Base-by-base conservation (phyloP, 2,329 filamentous ascomycete species). In the Byssoonygena ceratinophila region DNA sequence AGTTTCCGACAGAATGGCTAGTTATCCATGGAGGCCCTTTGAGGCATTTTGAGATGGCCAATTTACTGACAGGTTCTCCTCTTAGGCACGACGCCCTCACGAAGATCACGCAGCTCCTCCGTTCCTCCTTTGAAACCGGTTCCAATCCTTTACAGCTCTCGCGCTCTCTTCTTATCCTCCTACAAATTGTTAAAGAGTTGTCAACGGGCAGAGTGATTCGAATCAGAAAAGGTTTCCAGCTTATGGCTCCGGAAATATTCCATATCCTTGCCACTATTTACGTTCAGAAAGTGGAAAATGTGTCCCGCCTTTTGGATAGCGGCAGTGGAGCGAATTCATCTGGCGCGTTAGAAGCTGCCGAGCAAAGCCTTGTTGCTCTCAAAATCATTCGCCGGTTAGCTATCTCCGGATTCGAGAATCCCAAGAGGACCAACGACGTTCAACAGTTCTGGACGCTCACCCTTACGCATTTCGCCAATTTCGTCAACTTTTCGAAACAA, bases 161-260 rank as follows among this genome's bases (percentile, higher is more conserved):
- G 22, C 82, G 89, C 45, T 78, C 82, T 6, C 76, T 97, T 40
- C 76, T 87, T 49, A 81, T 94, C 11, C 74, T 96, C 9, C 74
- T 97, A 12, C 84, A 91, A 45, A 82, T 95, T 25, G 82, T 94
- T 63, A 98, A 97, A 70, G 92, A 97, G 66, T 74, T 97, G 4
- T 83, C 86, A 0, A 90, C 86, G 0, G 90, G 85, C 1, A 78
- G 88, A 40, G 69, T 97, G 45, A 78, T 82, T 52, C 81, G 80
- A 58, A 89, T 84, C 0, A 82, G 90, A 61, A 82, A 83, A 1
- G 84, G 82, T 34, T 73, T 98, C 14, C 85, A 94, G 59, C 80
- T 82, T 1, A 78, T 87, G 27, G 82, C 89, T 0, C 87, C 90
- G 0, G 88, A 95, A 65, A 79, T 96, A 20, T 79, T 95, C n/a